These are phyloP conservation scores for Babesia sp. DNA, from an alignment of 169 alveolate species.

Conservation along the genomic window DNA sequence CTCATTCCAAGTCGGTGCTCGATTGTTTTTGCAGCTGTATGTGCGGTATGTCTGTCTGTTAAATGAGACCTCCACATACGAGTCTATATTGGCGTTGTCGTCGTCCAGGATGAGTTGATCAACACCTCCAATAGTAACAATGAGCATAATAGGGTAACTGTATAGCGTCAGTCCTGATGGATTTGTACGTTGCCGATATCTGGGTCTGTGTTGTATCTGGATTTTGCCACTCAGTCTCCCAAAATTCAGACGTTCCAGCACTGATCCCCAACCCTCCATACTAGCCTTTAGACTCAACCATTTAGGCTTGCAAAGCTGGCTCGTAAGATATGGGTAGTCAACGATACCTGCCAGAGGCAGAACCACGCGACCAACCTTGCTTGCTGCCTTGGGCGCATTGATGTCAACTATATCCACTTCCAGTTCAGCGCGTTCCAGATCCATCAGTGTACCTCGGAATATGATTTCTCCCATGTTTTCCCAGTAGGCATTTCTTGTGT, in stretches of 20 bases:
- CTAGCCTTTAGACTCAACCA: conserved; percentile 73
- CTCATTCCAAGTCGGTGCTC: conserved; percentile 70
- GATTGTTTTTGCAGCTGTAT: conserved; percentile 52
- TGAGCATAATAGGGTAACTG: conserved; percentile 53
- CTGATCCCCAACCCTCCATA: conserved; percentile 72
- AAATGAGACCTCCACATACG: conserved; percentile 72
- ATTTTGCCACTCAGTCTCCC: conserved; percentile 71
- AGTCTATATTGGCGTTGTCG: conserved; percentile 58
- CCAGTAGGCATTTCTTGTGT: conserved; percentile 72
- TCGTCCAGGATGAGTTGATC: conserved; percentile 70
- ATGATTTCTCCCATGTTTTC: conserved; percentile 78
- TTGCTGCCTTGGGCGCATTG: conserved; percentile 69
- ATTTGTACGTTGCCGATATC: conserved; percentile 67
- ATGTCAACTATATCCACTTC: conserved; percentile 74
- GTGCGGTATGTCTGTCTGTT: conserved; percentile 68
- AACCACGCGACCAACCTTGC: conserved; percentile 65
- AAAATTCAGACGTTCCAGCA: conserved; percentile 60
- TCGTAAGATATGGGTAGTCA: conserved; percentile 71
- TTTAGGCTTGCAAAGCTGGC: conserved; percentile 55
- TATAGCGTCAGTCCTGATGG: conserved; percentile 10
- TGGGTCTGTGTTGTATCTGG: conserved; percentile 60
- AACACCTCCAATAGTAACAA: conserved; percentile 61
- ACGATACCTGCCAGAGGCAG: conserved; percentile 70
- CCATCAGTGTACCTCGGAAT: conserved; percentile 81
- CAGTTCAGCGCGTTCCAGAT: conserved; percentile 74